These are phyloP conservation scores for Alternaria arborescens DNA, from an alignment of 2,329 filamentous ascomycete species.

Conservation along the genomic window DNA sequence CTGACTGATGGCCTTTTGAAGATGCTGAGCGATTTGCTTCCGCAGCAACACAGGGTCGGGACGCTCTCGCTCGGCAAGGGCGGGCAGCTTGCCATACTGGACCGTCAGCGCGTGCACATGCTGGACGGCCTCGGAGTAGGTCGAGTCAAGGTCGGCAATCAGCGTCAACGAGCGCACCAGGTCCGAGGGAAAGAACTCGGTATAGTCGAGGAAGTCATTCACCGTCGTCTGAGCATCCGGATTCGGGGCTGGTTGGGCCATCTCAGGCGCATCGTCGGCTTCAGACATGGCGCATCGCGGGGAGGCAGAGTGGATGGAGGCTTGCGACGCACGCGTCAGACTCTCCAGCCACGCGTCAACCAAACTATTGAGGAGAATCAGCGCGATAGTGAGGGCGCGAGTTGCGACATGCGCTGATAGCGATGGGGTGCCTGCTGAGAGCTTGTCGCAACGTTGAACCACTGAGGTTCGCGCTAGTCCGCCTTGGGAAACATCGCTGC, in stretches of 20 bases:
- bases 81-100: constrained; percentile 61
- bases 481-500: constrained; percentile 9
- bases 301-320: constrained; percentile 37
- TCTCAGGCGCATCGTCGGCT: constrained; percentile 42
- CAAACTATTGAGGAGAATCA: constrained; percentile 38
- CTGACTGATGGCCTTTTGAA: constrained; percentile 63
- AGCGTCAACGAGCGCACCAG: constrained; percentile 69
- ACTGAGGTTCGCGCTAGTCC: constrained; percentile 18
- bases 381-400: constrained; percentile 34
- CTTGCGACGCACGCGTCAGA: constrained; percentile 50
- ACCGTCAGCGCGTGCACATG: constrained; percentile 59
- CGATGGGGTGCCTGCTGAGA: constrained; percentile 16
- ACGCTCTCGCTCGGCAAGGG: constrained; percentile 57
- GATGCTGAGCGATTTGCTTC: constrained; percentile 63
- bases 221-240: constrained; percentile 72
- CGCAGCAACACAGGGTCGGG: constrained; percentile 64
- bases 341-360: constrained; percentile 52
- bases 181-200: constrained; percentile 73
- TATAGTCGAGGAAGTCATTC: constrained; percentile 74
- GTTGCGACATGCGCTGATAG: constrained; percentile 23
- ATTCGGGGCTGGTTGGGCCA: constrained; percentile 59
- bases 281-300: constrained; percentile 51
- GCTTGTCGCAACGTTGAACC: constrained; percentile 17
- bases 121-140: constrained; percentile 54
- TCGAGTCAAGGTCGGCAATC: constrained; percentile 62